phyloP scores from a whole-genome alignment of 768 basidiomycete species.

The Cystobasidiopsis lactophilus region DNA sequence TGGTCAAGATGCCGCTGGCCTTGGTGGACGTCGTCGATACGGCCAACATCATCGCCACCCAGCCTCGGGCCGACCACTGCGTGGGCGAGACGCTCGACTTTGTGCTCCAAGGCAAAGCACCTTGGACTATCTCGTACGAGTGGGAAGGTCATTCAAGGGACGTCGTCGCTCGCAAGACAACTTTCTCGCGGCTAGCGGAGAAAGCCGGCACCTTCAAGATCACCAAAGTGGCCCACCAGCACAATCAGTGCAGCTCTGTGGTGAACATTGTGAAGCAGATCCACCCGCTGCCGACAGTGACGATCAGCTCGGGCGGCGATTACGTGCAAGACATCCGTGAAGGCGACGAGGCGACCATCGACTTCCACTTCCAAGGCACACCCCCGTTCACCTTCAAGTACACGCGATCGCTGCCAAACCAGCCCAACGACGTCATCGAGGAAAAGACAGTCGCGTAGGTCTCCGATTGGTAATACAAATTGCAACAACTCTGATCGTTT shows the following conservation, averaged over 20 bases:
- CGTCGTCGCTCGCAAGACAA: constrained; percentile 53
- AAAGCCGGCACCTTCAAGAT: constrained; percentile 66
- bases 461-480: not conserved
- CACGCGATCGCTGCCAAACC: constrained; percentile 43
- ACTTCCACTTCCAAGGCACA: constrained; percentile 70
- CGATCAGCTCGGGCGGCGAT: constrained; percentile 63
- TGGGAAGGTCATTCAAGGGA: constrained; percentile 51
- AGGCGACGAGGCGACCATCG: constrained; percentile 69
- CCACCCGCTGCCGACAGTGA: constrained; percentile 66
- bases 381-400: constrained; percentile 95
- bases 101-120: constrained; percentile 77
- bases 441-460: constrained; percentile 74
- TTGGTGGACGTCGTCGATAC: constrained; percentile 80
- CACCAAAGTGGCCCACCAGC: constrained; percentile 52
- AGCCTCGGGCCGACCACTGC: constrained; percentile 57
- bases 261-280: constrained; percentile 26
- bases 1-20: constrained; percentile 3
- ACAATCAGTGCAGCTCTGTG: not conserved
- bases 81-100: constrained; percentile 76
- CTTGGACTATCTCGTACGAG: constrained; percentile 69
- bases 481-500: not conserved
- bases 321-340: constrained; percentile 72
- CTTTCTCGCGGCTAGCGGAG: constrained; percentile 66
- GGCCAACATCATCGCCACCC: constrained; percentile 70
- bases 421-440: constrained; percentile 53